Evolutionary conservation across 768 basidiomycete genomes (phyloP).

Genomic region (Suillus ampliporus): DNA sequence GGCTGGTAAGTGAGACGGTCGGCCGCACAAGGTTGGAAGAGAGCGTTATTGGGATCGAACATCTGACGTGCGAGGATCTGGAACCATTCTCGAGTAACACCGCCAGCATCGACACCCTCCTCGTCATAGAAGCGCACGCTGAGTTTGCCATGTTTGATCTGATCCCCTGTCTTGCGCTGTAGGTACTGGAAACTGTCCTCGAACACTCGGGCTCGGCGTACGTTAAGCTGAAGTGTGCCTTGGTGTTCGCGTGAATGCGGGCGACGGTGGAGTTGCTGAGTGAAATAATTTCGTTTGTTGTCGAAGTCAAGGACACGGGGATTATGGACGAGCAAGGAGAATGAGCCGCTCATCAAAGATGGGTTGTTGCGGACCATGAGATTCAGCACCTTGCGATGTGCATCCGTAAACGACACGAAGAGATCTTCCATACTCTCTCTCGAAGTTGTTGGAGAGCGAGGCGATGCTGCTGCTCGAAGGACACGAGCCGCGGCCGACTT

Average conservation of each 20-base stretch:
- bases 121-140: slow-evolving; percentile 96
- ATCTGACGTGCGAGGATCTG: slow-evolving; percentile 97
- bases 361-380: slow-evolving; percentile 99
- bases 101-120: slow-evolving; percentile 98
- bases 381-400: slow-evolving; percentile 92
- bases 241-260: slow-evolving; percentile 82
- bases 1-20: slow-evolving; percentile 96
- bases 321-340: slow-evolving; percentile 95
- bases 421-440: slow-evolving; percentile 87
- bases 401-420: slow-evolving; percentile 92
- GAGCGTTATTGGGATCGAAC: slow-evolving; percentile 98
- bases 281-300: slow-evolving; percentile 98
- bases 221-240: slow-evolving; percentile 83
- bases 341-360: slow-evolving; percentile 96
- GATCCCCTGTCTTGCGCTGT: slow-evolving; percentile 88
- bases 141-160: slow-evolving; percentile 97
- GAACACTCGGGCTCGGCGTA: slow-evolving; percentile 90
- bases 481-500: slow-evolving; percentile 58
- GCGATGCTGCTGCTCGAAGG: slow-evolving; percentile 70
- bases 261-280: slow-evolving; percentile 87
- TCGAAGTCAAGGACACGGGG: slow-evolving; percentile 97
- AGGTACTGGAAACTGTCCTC: slow-evolving; percentile 97
- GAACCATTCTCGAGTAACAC: slow-evolving; percentile 99
- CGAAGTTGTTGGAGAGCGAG: slow-evolving; percentile 68
- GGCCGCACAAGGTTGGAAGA: slow-evolving; percentile 97